Conservation (phyloP, 148 eudicot genomes). For the Heliosperma pusillum region DNA sequence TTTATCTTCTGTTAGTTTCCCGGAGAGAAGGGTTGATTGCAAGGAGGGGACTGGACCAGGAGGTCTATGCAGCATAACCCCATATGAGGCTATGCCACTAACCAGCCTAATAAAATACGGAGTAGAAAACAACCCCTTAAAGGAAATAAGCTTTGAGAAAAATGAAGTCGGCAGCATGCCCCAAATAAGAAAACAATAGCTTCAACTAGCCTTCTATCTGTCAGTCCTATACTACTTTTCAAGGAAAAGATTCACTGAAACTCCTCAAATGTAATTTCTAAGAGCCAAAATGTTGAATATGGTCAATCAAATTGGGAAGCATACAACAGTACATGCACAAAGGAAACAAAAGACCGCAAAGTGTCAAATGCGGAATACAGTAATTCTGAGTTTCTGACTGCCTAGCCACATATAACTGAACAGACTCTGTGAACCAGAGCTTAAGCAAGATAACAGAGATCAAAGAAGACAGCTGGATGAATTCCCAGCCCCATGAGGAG, state of each 20-base stretch:
- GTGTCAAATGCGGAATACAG: not conserved
- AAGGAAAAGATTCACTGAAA: not conserved
- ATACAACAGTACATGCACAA: not conserved
- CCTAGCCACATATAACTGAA: not conserved
- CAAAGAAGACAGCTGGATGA: not conserved
- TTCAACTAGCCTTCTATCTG: too few relatives aligned
- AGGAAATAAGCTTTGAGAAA: not conserved
- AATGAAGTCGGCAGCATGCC: not conserved
- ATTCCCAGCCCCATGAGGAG: not conserved
- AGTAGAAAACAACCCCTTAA: not conserved
- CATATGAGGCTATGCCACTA: not conserved
- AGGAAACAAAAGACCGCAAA: not conserved
- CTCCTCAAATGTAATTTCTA: not conserved
- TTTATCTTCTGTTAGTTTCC: not conserved
- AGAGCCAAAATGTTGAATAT: not conserved
- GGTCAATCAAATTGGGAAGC: not conserved
- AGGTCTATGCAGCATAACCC: not conserved
- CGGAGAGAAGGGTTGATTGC: not conserved
- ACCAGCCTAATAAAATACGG: not conserved
- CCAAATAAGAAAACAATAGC: not conserved
- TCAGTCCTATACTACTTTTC: not conserved
- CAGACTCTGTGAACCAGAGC: not conserved
- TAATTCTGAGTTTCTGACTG: not conserved
- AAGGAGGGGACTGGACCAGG: not conserved
- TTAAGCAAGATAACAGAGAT: not conserved